These are phyloP conservation scores for Bryoerythrophyllum caledonicum DNA, from an alignment of 225 moss, liverwort and hornwort species.

Conservation along the genomic window DNA sequence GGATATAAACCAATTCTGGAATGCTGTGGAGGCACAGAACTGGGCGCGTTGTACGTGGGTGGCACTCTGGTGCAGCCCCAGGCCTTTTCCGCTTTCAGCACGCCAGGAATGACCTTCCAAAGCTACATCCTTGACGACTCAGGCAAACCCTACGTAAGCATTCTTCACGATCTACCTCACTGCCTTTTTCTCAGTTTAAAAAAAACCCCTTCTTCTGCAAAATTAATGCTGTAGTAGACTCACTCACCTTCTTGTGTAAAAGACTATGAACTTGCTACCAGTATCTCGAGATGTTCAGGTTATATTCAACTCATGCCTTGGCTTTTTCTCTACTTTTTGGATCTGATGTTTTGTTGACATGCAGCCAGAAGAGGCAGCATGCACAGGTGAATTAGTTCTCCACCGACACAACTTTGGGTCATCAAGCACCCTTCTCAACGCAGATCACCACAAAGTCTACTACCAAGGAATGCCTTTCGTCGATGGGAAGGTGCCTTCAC, in stretches of 20 bases:
- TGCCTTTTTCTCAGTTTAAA: too few species aligned
- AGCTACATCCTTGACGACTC: conserved; percentile 72
- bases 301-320: too few species aligned
- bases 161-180: too few species aligned
- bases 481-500: conserved; percentile 62
- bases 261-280: too few species aligned
- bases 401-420: conserved; percentile 70
- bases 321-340: not conserved
- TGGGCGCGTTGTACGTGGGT: conserved; percentile 69
- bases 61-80: conserved; percentile 77
- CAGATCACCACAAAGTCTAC: conserved; percentile 88
- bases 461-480: conserved; percentile 79
- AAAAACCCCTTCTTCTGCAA: too few species aligned
- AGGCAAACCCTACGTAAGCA: conserved; percentile 67
- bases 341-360: not conserved
- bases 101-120: conserved; percentile 55
- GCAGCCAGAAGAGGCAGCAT: conserved; percentile 75
- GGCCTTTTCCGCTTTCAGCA: conserved; percentile 78
- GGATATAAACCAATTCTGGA: conserved; percentile 78
- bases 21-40: conserved; percentile 87
- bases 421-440: conserved; percentile 79
- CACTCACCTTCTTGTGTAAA: too few species aligned
- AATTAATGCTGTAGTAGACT: too few species aligned
- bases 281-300: too few species aligned
- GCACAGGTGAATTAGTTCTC: conserved; percentile 77